A percentile compares a stretch with the other conserved stretches of the same genome.
These are phyloP conservation scores for Peterozyma toletana DNA, from an alignment of 805 yeast species.

Conservation along the genomic window DNA sequence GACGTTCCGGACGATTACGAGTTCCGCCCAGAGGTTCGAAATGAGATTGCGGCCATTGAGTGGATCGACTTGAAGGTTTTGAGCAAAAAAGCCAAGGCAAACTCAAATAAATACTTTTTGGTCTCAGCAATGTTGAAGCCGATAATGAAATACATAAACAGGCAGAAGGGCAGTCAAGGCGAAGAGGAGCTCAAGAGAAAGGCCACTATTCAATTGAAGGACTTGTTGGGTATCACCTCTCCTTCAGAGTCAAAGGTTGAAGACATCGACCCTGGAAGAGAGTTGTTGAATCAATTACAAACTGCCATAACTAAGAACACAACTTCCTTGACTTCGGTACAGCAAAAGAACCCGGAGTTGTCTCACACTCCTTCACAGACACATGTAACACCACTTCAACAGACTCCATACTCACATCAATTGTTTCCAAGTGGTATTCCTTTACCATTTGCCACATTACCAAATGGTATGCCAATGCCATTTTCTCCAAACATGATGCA, in stretches of 20 bases:
- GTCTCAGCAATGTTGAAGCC: constrained; percentile 45
- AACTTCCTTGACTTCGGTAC: background rate
- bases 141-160: constrained; percentile 46
- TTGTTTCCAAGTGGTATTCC: constrained; percentile 8
- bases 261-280: constrained; percentile 66
- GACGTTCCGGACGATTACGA: constrained; percentile 69
- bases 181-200: constrained; percentile 54
- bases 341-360: background rate
- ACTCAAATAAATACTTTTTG: constrained; percentile 30
- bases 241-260: constrained; percentile 12
- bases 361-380: background rate
- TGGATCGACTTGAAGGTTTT: constrained; percentile 62
- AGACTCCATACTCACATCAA: constrained; percentile 7
- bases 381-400: constrained; percentile 2
- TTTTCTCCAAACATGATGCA: constrained; percentile 11
- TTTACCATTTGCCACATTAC: constrained; percentile 11
- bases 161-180: constrained; percentile 37
- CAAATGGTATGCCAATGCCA: constrained; percentile 13
- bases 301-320: constrained; percentile 25
- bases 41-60: constrained; percentile 77
- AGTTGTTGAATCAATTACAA: constrained; percentile 56
- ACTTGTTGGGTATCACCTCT: constrained; percentile 48
- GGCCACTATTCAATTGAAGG: constrained; percentile 62
- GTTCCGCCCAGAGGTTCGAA: constrained; percentile 80
- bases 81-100: constrained; percentile 22